phyloP scores from a whole-genome alignment of 2,329 filamentous ascomycete genomes.

The Cladophialophora carrionii region DNA sequence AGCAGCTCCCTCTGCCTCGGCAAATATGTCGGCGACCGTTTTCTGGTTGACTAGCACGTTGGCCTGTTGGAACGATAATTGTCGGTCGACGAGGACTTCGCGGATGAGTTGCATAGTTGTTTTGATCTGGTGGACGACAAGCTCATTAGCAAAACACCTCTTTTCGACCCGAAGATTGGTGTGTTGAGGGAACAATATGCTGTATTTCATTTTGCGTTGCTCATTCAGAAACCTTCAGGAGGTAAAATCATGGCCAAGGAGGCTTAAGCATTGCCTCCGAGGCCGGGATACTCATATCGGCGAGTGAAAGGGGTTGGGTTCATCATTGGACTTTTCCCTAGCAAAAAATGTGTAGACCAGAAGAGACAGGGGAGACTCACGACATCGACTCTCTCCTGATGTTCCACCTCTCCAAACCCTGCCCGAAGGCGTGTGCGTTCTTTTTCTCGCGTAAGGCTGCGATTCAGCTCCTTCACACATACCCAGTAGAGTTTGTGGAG shows the following conservation, averaged over 20 bases:
- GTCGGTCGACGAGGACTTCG: constrained; percentile 30
- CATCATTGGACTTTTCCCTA: constrained; percentile 33
- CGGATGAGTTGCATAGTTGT: constrained; percentile 28
- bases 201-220: neutral
- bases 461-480: constrained; percentile 87
- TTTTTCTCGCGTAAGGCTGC: constrained; percentile 73
- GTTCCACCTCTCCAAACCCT: constrained; percentile 74
- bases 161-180: neutral
- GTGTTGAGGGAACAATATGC: neutral
- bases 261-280: constrained; percentile 39
- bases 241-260: constrained; percentile 36
- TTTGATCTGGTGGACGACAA: constrained; percentile 18
- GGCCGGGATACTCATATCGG: constrained; percentile 40
- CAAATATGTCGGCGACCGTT: constrained; percentile 16
- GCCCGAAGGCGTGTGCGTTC: constrained; percentile 71
- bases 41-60: constrained; percentile 19
- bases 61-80: constrained; percentile 32
- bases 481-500: constrained; percentile 93
- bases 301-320: constrained; percentile 41
- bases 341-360: constrained; percentile 1
- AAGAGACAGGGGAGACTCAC: constrained; percentile 56
- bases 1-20: neutral
- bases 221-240: constrained; percentile 34
- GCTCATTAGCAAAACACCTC: constrained; percentile 6
- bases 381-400: constrained; percentile 63